These are phyloP conservation scores for Zelopaecilomyces penicillatus DNA, from an alignment of 2,329 filamentous ascomycete species.

Conservation along the genomic window DNA sequence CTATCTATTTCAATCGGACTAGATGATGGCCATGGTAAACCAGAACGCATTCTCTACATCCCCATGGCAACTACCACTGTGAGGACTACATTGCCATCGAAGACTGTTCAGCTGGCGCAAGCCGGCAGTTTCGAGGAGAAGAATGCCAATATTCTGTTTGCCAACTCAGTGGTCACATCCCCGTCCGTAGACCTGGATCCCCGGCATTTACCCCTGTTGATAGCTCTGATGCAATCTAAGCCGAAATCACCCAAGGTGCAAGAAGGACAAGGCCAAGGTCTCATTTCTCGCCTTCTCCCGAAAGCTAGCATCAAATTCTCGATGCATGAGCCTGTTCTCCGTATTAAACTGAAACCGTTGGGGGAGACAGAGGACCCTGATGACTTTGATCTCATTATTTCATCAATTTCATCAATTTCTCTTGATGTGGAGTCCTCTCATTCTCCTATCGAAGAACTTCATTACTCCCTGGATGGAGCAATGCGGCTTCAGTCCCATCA, in stretches of 20 bases:
- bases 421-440: slow-evolving; percentile 95
- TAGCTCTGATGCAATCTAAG: slow-evolving; percentile 62
- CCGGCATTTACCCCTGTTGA: slow-evolving; percentile 76
- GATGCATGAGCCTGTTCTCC: slow-evolving; percentile 88
- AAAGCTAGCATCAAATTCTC: slow-evolving; percentile 94
- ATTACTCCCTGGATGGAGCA: slow-evolving; percentile 79
- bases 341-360: slow-evolving; percentile 78
- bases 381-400: slow-evolving; percentile 92
- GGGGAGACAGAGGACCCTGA: slow-evolving; percentile 56
- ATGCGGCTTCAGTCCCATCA: slow-evolving; percentile 79
- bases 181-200: slow-evolving; percentile 90
- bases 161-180: slow-evolving; percentile 92
- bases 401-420: slow-evolving; percentile 86
- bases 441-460: slow-evolving; percentile 69
- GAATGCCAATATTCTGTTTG: slow-evolving; percentile 93
- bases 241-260: slow-evolving; percentile 24
- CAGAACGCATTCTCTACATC: slow-evolving; percentile 82
- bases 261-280: slow-evolving; percentile 48
- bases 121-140: slow-evolving; percentile 68
- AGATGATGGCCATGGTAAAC: slow-evolving; percentile 79
- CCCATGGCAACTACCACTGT: slow-evolving; percentile 96
- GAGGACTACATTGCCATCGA: slow-evolving; percentile 88
- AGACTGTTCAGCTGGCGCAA: slow-evolving; percentile 74
- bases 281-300: slow-evolving; percentile 85
- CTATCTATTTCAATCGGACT: slow-evolving; percentile 87